Evolutionary conservation across 129 eudicot genomes (phyloP), one percentile per base, ranked within the genome.

Genomic region (Chrysanthemum makinoi): DNA sequence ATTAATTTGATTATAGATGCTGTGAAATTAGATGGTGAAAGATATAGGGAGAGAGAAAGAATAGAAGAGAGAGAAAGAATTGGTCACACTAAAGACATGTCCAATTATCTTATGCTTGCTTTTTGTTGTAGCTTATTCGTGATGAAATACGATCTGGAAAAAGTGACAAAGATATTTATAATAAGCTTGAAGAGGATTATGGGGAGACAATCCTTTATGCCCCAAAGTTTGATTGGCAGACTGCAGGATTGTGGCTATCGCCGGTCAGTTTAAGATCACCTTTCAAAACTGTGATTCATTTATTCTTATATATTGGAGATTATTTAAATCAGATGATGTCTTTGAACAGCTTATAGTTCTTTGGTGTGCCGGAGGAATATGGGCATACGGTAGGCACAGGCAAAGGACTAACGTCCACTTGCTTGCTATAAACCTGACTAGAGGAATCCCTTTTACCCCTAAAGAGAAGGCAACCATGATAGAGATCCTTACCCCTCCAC

Each of bases 141-240:
- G 96, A 89, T 61, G 96, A 93, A 83, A 93, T 93, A 58, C 81
- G 73, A 55, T 57, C 89, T 24, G 98, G 98, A 60, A 93, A 93
- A 79, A 70, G 75, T 44, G 98, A 93, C 62, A 93, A 93, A 72
- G 98, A 93, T 44, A 89, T 93, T 75, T 93, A 72, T 65, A 85
- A 85, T 51, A 93, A 87, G 87, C 98, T 93, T 57, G 96, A 87
- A 77, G 85, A 85, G 0, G 96, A 93, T 58, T 93, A 61, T 63
- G 98, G 98, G 60, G 98, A 93, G 76, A 93, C 96, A 12, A 90
- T 89, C 46, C 95, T 93, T 58, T 93, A 93, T 73, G 81, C 89
- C 26, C 98, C 98, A 58, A 93, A 89, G 80, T 93, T 93, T 24
- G 98, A 93, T 73, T 65, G 85, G 87, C 98, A 93, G 84, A 89